phyloP scores from a whole-genome alignment of 2,329 filamentous ascomycete species.

The Fusarium staphyleae region DNA sequence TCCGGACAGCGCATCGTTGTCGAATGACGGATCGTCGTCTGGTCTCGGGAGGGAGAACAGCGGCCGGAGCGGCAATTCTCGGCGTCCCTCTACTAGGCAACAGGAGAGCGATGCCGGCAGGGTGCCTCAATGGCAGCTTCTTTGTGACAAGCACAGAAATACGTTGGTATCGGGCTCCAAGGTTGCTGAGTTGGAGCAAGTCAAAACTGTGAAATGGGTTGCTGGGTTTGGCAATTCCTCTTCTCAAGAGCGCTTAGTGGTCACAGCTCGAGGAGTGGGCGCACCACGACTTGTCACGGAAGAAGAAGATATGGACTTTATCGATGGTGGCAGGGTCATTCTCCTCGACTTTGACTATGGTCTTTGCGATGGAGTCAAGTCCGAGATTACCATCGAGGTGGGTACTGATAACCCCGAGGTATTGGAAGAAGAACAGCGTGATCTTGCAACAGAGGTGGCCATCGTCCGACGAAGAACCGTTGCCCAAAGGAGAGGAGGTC shows the following conservation, averaged over 20 bases:
- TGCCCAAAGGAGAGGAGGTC: conserved; percentile 63
- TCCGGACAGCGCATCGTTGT: conserved; percentile 50
- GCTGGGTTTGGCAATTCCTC: conserved; percentile 58
- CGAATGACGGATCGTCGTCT: conserved; percentile 34
- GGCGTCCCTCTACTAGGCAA: conserved; percentile 44
- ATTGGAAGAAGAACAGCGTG: conserved; percentile 75
- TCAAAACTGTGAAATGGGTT: conserved; percentile 77
- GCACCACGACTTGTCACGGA: conserved; percentile 65
- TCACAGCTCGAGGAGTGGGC: conserved; percentile 74
- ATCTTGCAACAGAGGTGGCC: conserved; percentile 79
- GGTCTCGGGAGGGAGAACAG: conserved; percentile 44
- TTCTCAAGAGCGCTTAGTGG: conserved; percentile 66
- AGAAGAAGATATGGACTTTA: conserved; percentile 75
- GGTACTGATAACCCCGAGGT: conserved; percentile 73
- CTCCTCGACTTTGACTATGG: conserved; percentile 78
- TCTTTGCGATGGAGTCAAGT: conserved; percentile 59
- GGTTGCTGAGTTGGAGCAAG: conserved; percentile 69
- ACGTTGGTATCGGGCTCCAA: conserved; percentile 73
- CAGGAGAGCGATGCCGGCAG: conserved; percentile 45
- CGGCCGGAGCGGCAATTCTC: conserved; percentile 40
- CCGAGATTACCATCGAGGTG: conserved; percentile 74
- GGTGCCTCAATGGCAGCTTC: conserved; percentile 72
- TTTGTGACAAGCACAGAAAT: conserved; percentile 73
- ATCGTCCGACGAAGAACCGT: conserved; percentile 78
- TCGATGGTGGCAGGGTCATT: conserved; percentile 78